phyloP scores from a whole-genome alignment of 2,329 filamentous ascomycete genomes.

The Zymoseptoria brevis region DNA sequence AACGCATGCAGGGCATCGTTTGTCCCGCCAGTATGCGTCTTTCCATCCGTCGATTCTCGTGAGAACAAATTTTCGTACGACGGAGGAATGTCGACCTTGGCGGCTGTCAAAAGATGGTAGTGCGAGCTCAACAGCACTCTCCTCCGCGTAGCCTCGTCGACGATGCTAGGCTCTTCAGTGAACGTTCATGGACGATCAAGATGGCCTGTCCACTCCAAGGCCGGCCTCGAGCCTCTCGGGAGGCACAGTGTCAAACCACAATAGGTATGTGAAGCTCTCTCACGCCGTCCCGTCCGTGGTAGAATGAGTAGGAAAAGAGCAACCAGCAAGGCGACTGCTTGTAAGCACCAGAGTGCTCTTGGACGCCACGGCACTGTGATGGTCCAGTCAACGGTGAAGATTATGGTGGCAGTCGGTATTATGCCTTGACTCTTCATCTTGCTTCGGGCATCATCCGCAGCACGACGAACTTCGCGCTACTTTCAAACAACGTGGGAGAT shows the following conservation, averaged over 20 bases:
- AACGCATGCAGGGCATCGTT: background rate
- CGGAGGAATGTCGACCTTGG: background rate
- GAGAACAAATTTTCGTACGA: background rate
- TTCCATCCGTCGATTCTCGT: background rate
- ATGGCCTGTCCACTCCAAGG: constrained; percentile 20
- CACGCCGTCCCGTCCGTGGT: background rate
- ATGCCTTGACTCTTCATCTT: background rate
- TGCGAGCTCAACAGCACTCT: constrained; percentile 1
- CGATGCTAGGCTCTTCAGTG: constrained; percentile 3
- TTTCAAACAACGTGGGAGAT: background rate
- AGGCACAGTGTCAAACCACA: constrained; percentile 6
- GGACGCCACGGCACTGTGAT: background rate
- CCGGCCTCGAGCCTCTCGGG: constrained; percentile 21
- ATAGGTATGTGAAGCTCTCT: background rate
- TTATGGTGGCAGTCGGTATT: constrained; percentile 13
- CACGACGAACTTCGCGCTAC: background rate
- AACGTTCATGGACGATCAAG: constrained; percentile 23
- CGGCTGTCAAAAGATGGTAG: background rate
- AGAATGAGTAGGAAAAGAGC: background rate
- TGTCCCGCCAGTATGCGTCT: constrained; percentile 6
- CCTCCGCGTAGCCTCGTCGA: constrained; percentile 1
- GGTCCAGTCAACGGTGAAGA: constrained; percentile 13
- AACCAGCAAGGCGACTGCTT: background rate
- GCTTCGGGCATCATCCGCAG: background rate
- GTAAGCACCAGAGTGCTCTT: background rate